These are phyloP conservation scores for Lichtheimia hyalospora DNA, from an alignment of 371 early-diverging fungal genomes.

Conservation along the genomic window DNA sequence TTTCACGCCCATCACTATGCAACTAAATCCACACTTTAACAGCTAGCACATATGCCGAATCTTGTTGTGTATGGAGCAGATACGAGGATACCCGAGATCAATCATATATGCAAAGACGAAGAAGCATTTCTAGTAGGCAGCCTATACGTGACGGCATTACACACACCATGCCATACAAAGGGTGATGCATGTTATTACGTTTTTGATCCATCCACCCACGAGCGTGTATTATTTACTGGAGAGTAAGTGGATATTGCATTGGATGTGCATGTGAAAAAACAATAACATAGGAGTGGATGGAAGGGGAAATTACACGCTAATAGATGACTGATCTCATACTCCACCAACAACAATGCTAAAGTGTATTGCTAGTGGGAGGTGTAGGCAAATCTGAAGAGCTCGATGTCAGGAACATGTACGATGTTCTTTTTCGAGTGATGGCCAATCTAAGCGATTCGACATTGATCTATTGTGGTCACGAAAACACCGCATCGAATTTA, in stretches of 20 bases:
- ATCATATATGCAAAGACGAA: conserved; percentile 70
- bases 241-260: conserved; percentile 24
- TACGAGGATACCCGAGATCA: conserved; percentile 80
- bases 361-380: conserved; percentile 48
- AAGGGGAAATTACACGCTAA: no score
- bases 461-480: conserved; percentile 90
- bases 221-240: conserved; percentile 47
- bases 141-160: conserved; percentile 62
- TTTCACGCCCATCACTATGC: no score
- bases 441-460: conserved; percentile 81
- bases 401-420: conserved; percentile 82
- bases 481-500: conserved; percentile 44
- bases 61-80: conserved; percentile 85
- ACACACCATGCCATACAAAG: conserved; percentile 88
- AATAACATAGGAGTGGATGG: conserved; percentile 15
- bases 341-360: no score
- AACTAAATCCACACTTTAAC: not conserved
- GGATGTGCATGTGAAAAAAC: not conserved
- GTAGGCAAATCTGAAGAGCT: conserved; percentile 95
- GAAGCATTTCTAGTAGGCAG: conserved; percentile 77
- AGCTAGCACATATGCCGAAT: conserved; percentile 57
- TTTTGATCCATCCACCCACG: conserved; percentile 47
- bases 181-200: conserved; percentile 88
- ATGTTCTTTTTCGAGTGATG: conserved; percentile 70
- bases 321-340: no score